These are phyloP conservation scores for Pycnococcus provasolii DNA, from an alignment of 139 green algal species.

Conservation along the genomic window DNA sequence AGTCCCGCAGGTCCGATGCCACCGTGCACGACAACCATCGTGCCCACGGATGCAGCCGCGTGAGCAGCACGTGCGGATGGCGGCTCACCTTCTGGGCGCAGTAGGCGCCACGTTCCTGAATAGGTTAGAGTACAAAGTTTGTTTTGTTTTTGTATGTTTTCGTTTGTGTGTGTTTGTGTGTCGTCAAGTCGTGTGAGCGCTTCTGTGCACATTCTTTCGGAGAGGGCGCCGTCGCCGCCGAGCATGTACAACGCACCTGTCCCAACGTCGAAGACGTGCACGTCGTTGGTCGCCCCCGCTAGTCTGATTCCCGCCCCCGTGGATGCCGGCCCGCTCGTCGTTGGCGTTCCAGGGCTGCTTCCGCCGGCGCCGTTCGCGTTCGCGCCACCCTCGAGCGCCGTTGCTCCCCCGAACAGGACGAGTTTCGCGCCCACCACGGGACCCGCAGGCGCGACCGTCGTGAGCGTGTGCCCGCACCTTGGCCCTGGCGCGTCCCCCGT, in stretches of 20 bases:
- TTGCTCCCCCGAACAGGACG: constrained; percentile 81
- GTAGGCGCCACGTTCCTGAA: constrained; percentile 58
- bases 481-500: constrained; percentile 41
- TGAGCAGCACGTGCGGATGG: constrained; percentile 87
- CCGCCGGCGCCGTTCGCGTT: not conserved
- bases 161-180: too few relatives aligned
- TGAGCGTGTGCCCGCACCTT: constrained; percentile 86
- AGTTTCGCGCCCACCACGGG: constrained; percentile 59
- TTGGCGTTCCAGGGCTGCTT: not conserved
- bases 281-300: constrained; percentile 80
- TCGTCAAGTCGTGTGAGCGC: too few relatives aligned
- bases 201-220: too few relatives aligned
- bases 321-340: not conserved
- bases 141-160: too few relatives aligned
- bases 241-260: constrained; percentile 32
- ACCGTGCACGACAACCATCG: constrained; percentile 95
- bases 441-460: constrained; percentile 47
- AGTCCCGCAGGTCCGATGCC: constrained; percentile 87
- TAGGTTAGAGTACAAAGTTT: too few relatives aligned
- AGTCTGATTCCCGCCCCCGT: constrained; percentile 35
- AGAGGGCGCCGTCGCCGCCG: too few relatives aligned
- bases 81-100: constrained; percentile 65
- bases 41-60: constrained; percentile 90
- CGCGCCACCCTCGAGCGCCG: constrained; percentile 64
- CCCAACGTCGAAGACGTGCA: constrained; percentile 83